Conservation (phyloP, 148 eudicot genomes). For the Gaultheria prostrata region DNA sequence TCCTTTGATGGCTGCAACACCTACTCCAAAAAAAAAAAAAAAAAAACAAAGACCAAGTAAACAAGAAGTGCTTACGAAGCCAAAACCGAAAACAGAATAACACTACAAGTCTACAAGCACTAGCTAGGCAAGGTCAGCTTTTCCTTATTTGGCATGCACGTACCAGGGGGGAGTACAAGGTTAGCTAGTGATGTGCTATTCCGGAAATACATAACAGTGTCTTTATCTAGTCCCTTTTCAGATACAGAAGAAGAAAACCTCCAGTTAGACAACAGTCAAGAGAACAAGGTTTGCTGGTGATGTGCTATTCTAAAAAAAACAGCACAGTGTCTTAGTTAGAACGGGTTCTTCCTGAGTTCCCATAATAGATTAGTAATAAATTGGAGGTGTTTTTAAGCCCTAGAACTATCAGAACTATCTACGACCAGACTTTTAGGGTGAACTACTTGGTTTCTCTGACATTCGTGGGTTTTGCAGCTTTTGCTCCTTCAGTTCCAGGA, state of each 20-base stretch:
- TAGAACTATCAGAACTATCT: background rate
- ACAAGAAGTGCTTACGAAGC: background rate
- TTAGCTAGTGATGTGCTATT: background rate
- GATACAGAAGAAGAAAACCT: no score
- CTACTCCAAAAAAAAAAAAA: constrained; percentile 29
- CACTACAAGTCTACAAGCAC: background rate
- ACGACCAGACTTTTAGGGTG: background rate
- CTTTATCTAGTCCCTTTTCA: background rate
- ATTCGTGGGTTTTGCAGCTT: background rate
- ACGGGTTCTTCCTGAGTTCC: background rate
- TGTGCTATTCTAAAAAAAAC: background rate
- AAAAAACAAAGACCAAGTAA: background rate
- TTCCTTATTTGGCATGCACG: background rate
- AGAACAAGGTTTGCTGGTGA: background rate
- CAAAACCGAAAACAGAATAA: background rate
- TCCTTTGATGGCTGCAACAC: constrained; percentile 71
- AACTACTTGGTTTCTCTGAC: background rate
- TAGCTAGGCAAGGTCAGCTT: background rate
- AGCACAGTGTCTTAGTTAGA: background rate
- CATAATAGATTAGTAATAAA: background rate
- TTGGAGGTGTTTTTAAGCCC: background rate
- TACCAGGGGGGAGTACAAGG: background rate
- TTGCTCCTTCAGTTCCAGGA: background rate
- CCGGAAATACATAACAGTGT: background rate
- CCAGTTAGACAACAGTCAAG: no score